phyloP scores from a whole-genome alignment of 441 rosid species.

The Breynia disticha region DNA sequence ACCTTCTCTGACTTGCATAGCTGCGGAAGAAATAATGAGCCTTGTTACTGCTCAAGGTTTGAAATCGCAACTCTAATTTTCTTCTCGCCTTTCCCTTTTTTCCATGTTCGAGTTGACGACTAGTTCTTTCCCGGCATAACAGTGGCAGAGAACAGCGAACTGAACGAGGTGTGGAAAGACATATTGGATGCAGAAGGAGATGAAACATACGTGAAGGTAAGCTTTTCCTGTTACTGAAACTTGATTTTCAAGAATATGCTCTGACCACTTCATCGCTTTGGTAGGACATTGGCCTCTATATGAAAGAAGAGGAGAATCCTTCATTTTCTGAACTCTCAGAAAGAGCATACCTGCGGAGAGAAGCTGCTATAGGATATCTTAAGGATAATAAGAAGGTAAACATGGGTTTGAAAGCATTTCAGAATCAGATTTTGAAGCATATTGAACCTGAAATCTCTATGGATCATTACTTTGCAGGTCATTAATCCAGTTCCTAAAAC shows the following conservation, averaged over 20 bases:
- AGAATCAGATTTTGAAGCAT: background rate
- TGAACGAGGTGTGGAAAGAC: slow-evolving; percentile 95
- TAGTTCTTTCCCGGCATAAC: slow-evolving; percentile 19
- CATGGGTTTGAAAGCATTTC: background rate
- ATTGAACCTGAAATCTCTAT: slow-evolving; percentile 9
- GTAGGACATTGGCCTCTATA: slow-evolving; percentile 75
- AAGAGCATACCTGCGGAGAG: slow-evolving; percentile 67
- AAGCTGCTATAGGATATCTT: slow-evolving; percentile 85
- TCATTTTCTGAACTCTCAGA: slow-evolving; percentile 78
- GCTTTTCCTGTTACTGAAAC: background rate
- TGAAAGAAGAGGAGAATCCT: slow-evolving; percentile 76
- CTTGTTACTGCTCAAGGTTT: slow-evolving; percentile 98
- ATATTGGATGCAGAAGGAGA: slow-evolving; percentile 93
- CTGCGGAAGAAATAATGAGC: slow-evolving; percentile 94
- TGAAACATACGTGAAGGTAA: slow-evolving; percentile 90
- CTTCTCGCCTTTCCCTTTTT: background rate
- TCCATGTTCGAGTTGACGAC: slow-evolving; percentile 1
- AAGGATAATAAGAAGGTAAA: slow-evolving; percentile 61
- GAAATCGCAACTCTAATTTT: slow-evolving; percentile 7
- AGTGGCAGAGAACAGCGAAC: slow-evolving; percentile 77
- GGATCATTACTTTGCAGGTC: slow-evolving; percentile 36
- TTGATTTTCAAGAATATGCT: background rate
- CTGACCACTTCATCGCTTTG: slow-evolving; percentile 4
- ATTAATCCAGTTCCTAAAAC: slow-evolving; percentile 71
- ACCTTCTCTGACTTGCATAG: slow-evolving; percentile 74